These are phyloP conservation scores for Boletellus sp. DNA, from an alignment of 1,284 basidiomycete genomes.

Conservation along the genomic window DNA sequence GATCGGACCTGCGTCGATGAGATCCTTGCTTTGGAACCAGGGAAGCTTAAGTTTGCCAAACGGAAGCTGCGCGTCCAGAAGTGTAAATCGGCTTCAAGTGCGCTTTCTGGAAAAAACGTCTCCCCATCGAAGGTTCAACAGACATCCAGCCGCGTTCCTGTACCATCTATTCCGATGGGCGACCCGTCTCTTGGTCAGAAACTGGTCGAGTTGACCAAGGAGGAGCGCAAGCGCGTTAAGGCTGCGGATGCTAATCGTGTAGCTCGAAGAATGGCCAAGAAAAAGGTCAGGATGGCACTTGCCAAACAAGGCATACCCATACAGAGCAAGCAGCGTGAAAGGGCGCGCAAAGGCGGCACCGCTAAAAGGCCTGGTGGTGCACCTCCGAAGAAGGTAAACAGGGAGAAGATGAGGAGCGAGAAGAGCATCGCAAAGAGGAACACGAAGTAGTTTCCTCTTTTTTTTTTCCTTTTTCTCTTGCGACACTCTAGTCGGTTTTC, in stretches of 20 bases:
- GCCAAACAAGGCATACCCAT: conserved; percentile 42
- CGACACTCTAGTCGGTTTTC: background rate
- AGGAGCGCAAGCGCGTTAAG: conserved; percentile 82
- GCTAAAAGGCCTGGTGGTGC: conserved; percentile 30
- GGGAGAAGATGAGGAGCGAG: conserved; percentile 55
- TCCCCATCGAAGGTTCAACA: conserved; percentile 11
- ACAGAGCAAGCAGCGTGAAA: conserved; percentile 40
- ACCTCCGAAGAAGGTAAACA: conserved; percentile 44
- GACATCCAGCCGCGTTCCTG: conserved; percentile 10
- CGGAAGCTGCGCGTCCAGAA: conserved; percentile 82
- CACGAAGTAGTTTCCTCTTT: conserved; percentile 39
- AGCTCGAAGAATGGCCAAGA: conserved; percentile 84
- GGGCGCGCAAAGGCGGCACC: conserved; percentile 47
- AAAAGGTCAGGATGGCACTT: conserved; percentile 61
- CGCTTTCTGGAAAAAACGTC: conserved; percentile 11
- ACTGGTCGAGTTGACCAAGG: conserved; percentile 75
- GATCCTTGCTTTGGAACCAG: conserved; percentile 70
- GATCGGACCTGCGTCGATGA: conserved; percentile 89
- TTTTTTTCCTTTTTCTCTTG: background rate
- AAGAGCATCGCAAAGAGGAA: conserved; percentile 55
- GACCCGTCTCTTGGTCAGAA: conserved; percentile 77
- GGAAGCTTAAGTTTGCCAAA: conserved; percentile 84
- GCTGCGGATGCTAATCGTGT: conserved; percentile 73
- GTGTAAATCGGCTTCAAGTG: conserved; percentile 62
- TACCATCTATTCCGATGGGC: conserved; percentile 58